A percentile compares a stretch with the other conserved stretches of the same genome.
phyloP scores from a whole-genome alignment of 2,329 filamentous ascomycete genomes.

The Xylariaceae sp. region DNA sequence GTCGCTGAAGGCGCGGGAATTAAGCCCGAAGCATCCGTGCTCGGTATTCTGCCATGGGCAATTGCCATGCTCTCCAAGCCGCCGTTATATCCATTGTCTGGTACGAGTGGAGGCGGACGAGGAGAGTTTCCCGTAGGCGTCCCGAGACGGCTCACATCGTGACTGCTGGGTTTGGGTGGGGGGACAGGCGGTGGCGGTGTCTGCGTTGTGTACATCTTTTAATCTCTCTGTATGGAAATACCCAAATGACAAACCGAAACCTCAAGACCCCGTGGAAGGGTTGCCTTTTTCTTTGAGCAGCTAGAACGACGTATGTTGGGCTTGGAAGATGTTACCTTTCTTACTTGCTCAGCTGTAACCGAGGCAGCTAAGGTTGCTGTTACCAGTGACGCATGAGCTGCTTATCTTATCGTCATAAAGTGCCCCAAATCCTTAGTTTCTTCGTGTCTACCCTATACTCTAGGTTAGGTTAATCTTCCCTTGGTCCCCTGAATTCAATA shows the following conservation, averaged over 20 bases:
- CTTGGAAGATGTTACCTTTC: no score
- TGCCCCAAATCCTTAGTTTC: no score
- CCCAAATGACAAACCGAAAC: background rate
- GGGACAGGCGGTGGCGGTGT: conserved; percentile 69
- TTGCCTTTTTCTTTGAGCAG: no score
- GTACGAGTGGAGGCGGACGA: conserved; percentile 50
- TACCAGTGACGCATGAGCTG: no score
- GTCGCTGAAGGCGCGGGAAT: conserved; percentile 38
- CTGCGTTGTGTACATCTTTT: conserved; percentile 46
- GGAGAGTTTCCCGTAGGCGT: conserved; percentile 64
- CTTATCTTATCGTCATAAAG: no score
- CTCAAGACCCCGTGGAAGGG: no score
- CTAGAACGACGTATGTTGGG: no score
- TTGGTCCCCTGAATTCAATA: no score
- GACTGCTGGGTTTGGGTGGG: conserved; percentile 74
- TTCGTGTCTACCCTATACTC: no score
- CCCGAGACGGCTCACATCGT: conserved; percentile 70
- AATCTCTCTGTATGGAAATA: background rate
- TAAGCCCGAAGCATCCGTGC: conserved; percentile 41
- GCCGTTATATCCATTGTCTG: conserved; percentile 36
- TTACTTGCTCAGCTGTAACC: no score
- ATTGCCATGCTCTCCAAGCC: conserved; percentile 29
- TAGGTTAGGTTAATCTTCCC: no score
- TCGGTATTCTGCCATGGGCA: conserved; percentile 33
- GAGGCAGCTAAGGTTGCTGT: no score